Conservation (phyloP, 2,329 filamentous ascomycete species). For the Cercospora brassicicola region DNA sequence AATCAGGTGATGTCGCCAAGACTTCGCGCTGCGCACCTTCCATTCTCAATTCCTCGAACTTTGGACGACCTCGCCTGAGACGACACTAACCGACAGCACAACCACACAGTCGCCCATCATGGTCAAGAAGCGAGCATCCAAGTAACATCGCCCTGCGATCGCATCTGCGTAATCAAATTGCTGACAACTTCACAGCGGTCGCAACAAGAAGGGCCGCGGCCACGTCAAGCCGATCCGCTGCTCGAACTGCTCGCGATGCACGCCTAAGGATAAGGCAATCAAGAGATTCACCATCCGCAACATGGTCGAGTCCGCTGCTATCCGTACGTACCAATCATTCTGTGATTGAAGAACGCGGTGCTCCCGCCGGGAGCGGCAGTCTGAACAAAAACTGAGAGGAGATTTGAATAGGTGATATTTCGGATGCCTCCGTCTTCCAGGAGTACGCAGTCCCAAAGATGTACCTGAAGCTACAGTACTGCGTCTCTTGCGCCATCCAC, state of each 20-base stretch:
- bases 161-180: conserved; percentile 11
- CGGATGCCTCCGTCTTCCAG: conserved; percentile 96
- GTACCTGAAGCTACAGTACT: conserved; percentile 99
- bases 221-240: conserved; percentile 97
- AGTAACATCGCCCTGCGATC: conserved; percentile 53
- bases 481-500: conserved; percentile 99
- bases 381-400: conserved; percentile 12
- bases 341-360: conserved; percentile 15
- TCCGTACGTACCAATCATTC: conserved; percentile 69
- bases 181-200: conserved; percentile 66
- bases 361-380: conserved; percentile 17
- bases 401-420: conserved; percentile 84
- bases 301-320: conserved; percentile 99
- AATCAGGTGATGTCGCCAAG: conserved; percentile 2
- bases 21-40: not conserved
- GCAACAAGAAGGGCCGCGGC: conserved; percentile 99
- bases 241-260: conserved; percentile 79
- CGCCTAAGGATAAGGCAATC: conserved; percentile 99
- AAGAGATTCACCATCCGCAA: conserved; percentile 99
- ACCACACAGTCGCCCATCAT: conserved; percentile 54
- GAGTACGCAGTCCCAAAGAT: conserved; percentile 99
- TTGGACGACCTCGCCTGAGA: conserved; percentile 4
- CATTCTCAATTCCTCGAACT: conserved; percentile 2
- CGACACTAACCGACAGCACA: conserved; percentile 23
- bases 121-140: conserved; percentile 75